A percentile compares a stretch with the other conserved stretches of the same genome.
Evolutionary conservation across 352 stramenopile genomes (phyloP).

Genomic region (Phytophthora boehmeriae): DNA sequence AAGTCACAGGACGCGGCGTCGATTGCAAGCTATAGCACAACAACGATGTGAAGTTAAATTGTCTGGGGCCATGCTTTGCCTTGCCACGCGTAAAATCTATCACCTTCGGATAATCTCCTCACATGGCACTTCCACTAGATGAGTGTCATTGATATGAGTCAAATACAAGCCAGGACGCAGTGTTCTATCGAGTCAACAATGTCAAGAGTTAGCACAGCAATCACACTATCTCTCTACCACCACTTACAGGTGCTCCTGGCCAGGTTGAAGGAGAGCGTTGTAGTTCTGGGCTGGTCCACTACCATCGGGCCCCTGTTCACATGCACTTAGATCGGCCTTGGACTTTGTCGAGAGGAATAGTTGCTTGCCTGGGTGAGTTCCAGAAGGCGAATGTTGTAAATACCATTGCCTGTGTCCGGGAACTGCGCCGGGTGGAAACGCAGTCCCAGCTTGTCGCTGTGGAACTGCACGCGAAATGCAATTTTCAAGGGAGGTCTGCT

Average conservation of each 20-base stretch:
- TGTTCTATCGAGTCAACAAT: constrained; percentile 26
- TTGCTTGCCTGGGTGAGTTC: constrained; percentile 65
- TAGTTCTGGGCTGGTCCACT: constrained; percentile 71
- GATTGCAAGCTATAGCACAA: constrained; percentile 48
- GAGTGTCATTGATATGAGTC: constrained; percentile 81
- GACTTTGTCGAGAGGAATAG: background rate
- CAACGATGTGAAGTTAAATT: background rate
- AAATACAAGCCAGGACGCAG: constrained; percentile 77
- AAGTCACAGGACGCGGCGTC: constrained; percentile 55
- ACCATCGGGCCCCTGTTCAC: constrained; percentile 42
- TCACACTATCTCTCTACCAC: background rate
- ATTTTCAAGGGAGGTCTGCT: constrained; percentile 80
- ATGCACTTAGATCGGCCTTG: background rate
- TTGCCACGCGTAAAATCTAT: background rate
- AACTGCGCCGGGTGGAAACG: constrained; percentile 82
- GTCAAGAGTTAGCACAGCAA: background rate
- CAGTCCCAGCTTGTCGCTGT: constrained; percentile 77
- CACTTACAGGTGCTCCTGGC: constrained; percentile 64
- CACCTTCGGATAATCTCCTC: constrained; percentile 72
- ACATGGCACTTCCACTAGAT: constrained; percentile 65
- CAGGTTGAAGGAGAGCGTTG: constrained; percentile 63
- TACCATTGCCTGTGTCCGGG: constrained; percentile 82
- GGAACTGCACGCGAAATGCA: constrained; percentile 83
- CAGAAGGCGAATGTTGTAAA: constrained; percentile 81
- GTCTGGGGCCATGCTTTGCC: background rate